Percentiles rank a stretch among this genome's conserved stretches.
phyloP scores from a whole-genome alignment of 2,329 filamentous ascomycete species.

The Teratosphaeria epicoccoides region DNA sequence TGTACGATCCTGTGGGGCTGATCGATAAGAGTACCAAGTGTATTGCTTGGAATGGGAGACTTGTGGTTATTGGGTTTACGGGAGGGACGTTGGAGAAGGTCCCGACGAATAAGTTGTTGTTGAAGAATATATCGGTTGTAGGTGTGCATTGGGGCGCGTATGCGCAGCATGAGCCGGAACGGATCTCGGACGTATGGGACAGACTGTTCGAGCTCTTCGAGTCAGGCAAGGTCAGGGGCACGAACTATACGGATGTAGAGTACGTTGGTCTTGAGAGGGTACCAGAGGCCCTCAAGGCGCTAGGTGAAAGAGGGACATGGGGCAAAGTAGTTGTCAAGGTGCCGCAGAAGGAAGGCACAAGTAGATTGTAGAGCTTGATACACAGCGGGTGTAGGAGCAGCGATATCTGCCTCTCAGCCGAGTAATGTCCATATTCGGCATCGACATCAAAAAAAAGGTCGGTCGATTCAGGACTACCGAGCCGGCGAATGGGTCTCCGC shows the following conservation, averaged over 20 bases:
- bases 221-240: slow-evolving; percentile 68
- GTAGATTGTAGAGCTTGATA: slow-evolving; percentile 23
- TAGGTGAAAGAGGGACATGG: slow-evolving; percentile 80
- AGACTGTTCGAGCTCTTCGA: slow-evolving; percentile 70
- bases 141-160: slow-evolving; percentile 91
- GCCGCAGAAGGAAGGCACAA: slow-evolving; percentile 49
- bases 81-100: slow-evolving; percentile 82
- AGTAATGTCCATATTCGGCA: no score
- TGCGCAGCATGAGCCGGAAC: slow-evolving; percentile 58
- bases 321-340: slow-evolving; percentile 91
- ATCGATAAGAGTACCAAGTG: slow-evolving; percentile 84
- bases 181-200: slow-evolving; percentile 64
- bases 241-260: slow-evolving; percentile 68
- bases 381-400: background rate
- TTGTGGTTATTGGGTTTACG: slow-evolving; percentile 83
- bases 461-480: no score
- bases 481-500: no score
- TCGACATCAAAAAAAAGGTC: no score
- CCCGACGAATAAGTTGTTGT: slow-evolving; percentile 77
- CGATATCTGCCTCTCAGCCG: no score
- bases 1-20: slow-evolving; percentile 88
- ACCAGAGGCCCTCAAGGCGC: slow-evolving; percentile 61
- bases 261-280: slow-evolving; percentile 76
- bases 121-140: slow-evolving; percentile 88
- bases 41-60: slow-evolving; percentile 81